Evolutionary conservation across 2,329 filamentous ascomycete genomes (phyloP).

Genomic region (Fusarium sp.): DNA sequence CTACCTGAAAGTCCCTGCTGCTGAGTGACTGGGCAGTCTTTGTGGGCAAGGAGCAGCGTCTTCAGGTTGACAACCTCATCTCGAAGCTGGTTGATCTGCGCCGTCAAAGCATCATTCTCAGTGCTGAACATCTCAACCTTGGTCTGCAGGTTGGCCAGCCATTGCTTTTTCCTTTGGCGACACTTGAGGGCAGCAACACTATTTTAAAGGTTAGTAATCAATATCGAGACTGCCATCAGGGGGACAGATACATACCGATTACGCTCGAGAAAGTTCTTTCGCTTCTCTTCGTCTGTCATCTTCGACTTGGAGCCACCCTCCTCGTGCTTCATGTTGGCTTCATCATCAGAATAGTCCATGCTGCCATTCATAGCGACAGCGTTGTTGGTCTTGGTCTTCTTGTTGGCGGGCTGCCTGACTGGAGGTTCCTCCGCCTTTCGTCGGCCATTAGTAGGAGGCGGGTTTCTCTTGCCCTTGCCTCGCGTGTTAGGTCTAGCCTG

Average conservation of each 20-base stretch:
- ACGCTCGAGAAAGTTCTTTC: slow-evolving; percentile 96
- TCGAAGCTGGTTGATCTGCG: slow-evolving; percentile 84
- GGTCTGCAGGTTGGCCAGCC: slow-evolving; percentile 92
- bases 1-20: slow-evolving; percentile 75
- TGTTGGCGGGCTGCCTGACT: slow-evolving; percentile 71
- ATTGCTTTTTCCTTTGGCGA: slow-evolving; percentile 98
- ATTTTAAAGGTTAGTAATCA: slow-evolving; percentile 8
- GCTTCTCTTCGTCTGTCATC: slow-evolving; percentile 86
- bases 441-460: slow-evolving; percentile 70
- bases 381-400: slow-evolving; percentile 72
- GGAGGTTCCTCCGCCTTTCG: slow-evolving; percentile 80
- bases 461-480: slow-evolving; percentile 76
- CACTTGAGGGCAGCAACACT: slow-evolving; percentile 98
- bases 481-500: slow-evolving; percentile 73
- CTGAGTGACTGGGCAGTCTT: slow-evolving; percentile 94
- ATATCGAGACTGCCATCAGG: background rate
- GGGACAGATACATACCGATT: slow-evolving; percentile 78
- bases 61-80: slow-evolving; percentile 97
- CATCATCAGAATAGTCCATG: slow-evolving; percentile 63
- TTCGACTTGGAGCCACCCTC: slow-evolving; percentile 38
- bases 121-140: slow-evolving; percentile 94
- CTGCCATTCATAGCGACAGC: slow-evolving; percentile 55
- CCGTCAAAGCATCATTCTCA: slow-evolving; percentile 89
- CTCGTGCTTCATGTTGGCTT: slow-evolving; percentile 51
- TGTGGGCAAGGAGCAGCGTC: slow-evolving; percentile 91